Evolutionary conservation across 2,329 filamentous ascomycete species (phyloP).

Genomic region (Trichoderma polysporum): DNA sequence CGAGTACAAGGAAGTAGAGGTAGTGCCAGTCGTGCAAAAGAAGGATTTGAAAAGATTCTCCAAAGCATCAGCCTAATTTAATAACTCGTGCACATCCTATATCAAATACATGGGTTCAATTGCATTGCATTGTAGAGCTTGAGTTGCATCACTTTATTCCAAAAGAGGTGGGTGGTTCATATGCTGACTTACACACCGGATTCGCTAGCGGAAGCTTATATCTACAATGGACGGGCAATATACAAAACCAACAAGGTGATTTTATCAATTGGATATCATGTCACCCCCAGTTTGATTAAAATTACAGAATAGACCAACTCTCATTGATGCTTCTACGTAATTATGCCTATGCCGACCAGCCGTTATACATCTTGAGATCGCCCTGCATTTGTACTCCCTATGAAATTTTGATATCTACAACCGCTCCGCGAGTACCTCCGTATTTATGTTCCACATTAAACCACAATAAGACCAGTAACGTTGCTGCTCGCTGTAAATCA

Average conservation of each 20-base stretch:
- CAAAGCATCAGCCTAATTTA: background rate
- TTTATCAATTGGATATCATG: background rate
- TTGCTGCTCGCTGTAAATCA: slow-evolving; percentile 23
- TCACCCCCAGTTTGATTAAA: background rate
- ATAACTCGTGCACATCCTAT: background rate
- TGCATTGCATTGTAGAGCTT: background rate
- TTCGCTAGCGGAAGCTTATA: background rate
- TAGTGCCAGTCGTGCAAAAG: background rate
- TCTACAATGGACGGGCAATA: background rate
- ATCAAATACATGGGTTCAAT: no score
- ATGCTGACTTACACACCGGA: background rate
- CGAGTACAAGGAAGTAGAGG: background rate
- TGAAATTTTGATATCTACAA: slow-evolving; percentile 16
- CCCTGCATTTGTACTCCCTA: slow-evolving; percentile 2
- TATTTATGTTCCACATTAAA: slow-evolving; percentile 12
- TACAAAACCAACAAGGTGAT: background rate
- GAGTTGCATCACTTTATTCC: background rate
- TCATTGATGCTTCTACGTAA: background rate
- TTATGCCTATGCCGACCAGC: background rate
- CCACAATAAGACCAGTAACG: slow-evolving; percentile 5
- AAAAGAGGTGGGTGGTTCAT: background rate
- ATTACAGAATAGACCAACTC: background rate
- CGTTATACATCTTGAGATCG: background rate
- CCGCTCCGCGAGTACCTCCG: background rate
- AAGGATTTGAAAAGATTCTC: background rate